Conservation (phyloP, 164 flowering plant genomes). For the Pachysandra terminalis region DNA sequence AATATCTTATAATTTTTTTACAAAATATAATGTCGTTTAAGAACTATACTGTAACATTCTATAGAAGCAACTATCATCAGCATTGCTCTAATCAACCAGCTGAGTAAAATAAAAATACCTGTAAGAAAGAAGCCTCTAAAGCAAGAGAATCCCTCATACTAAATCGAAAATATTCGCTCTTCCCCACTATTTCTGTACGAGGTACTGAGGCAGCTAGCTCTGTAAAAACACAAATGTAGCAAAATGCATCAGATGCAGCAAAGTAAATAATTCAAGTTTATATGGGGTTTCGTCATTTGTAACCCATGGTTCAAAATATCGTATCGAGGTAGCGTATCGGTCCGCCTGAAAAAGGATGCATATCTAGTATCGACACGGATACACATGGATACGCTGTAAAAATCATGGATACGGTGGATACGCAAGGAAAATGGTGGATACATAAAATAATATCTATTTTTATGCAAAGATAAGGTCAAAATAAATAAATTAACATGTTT, state of each 20-base stretch:
- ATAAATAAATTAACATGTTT: too few species aligned
- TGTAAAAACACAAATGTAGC: slow-evolving; percentile 27
- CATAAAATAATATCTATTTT: too few species aligned
- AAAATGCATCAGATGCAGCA: not conserved
- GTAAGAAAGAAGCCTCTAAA: slow-evolving; percentile 92
- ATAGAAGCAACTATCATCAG: not conserved
- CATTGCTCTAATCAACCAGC: slow-evolving; percentile 1
- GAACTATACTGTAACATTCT: not conserved
- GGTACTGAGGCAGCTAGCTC: slow-evolving; percentile 93
- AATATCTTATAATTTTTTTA: not conserved
- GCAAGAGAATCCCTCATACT: slow-evolving; percentile 98
- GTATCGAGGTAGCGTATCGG: too few species aligned
- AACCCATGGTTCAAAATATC: too few species aligned
- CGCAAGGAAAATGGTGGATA: too few species aligned
- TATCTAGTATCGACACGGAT: too few species aligned
- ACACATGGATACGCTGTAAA: too few species aligned
- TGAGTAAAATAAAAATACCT: slow-evolving; percentile 40
- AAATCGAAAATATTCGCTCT: slow-evolving; percentile 89
- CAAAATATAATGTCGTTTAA: too few species aligned
- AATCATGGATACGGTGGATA: too few species aligned
- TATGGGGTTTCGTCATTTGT: not conserved
- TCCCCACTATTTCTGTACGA: slow-evolving; percentile 75
- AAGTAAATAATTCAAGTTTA: not conserved
- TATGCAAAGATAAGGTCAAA: too few species aligned
- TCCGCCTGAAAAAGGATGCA: too few species aligned